Evolutionary conservation across 2,329 filamentous ascomycete genomes (phyloP).

Genomic region (Penicillium sp.): DNA sequence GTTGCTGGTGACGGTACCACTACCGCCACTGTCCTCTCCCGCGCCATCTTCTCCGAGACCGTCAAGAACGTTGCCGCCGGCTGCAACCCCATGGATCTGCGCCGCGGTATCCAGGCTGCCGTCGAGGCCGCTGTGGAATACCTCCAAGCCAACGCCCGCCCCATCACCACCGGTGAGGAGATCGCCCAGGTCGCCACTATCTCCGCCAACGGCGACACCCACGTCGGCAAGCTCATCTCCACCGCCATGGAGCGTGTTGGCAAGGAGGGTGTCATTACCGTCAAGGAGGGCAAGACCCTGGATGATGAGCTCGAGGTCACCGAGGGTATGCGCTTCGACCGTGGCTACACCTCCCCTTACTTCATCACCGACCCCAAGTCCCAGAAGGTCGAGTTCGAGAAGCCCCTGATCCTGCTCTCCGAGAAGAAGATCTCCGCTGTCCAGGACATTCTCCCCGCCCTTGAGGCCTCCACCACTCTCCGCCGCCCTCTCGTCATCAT

Average conservation of each 20-base stretch:
- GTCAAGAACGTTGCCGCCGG: constrained; percentile 99
- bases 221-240: constrained; percentile 93
- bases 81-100: constrained; percentile 99
- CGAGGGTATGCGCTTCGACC: constrained; percentile 99
- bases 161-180: constrained; percentile 96
- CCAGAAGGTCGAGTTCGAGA: constrained; percentile 99
- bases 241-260: constrained; percentile 99
- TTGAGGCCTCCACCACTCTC: constrained; percentile 93
- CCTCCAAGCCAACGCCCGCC: constrained; percentile 92
- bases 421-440: constrained; percentile 99
- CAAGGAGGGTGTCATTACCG: constrained; percentile 99
- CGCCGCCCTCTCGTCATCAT: constrained; percentile 97
- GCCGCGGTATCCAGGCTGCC: constrained; percentile 93
- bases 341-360: constrained; percentile 97
- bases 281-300: constrained; percentile 99
- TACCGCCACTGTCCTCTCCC: constrained; percentile 92
- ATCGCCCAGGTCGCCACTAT: constrained; percentile 98
- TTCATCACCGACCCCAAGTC: constrained; percentile 99
- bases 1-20: constrained; percentile 98
- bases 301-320: constrained; percentile 97
- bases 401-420: constrained; percentile 95
- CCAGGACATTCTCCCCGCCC: constrained; percentile 96
- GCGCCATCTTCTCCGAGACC: constrained; percentile 98
- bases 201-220: constrained; percentile 92
- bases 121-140: constrained; percentile 93